phyloP scores from a whole-genome alignment of 345 rosid genomes.

The Euphorbia lathyris region DNA sequence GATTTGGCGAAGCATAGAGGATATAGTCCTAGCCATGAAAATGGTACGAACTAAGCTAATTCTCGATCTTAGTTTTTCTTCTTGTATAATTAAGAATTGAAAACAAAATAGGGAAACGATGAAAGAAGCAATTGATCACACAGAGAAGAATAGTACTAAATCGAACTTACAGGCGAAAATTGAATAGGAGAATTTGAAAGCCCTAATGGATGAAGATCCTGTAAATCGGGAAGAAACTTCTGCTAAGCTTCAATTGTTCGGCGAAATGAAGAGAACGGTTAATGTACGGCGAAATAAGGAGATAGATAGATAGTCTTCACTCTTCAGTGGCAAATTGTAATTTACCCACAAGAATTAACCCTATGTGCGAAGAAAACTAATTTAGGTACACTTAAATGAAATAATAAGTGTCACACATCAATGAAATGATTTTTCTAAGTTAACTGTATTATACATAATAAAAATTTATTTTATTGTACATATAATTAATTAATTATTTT shows the following conservation, averaged over 20 bases:
- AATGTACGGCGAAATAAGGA: no score
- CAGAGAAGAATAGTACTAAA: not conserved
- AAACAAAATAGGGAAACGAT: not conserved
- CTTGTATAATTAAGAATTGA: no score
- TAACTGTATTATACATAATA: no score
- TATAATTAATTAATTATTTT: no score
- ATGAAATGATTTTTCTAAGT: no score
- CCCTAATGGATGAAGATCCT: not conserved
- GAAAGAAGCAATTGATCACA: not conserved
- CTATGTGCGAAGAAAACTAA: no score
- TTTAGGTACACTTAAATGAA: no score
- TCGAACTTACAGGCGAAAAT: conserved; percentile 2
- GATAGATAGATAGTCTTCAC: no score
- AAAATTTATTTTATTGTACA: no score
- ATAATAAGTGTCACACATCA: no score
- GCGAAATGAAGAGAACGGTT: not conserved
- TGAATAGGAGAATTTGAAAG: not conserved
- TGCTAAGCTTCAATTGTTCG: not conserved
- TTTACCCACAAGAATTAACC: no score
- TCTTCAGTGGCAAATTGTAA: no score
- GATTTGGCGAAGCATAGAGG: conserved; percentile 16
- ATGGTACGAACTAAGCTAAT: not conserved
- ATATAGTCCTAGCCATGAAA: conserved; percentile 41
- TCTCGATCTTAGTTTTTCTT: not conserved
- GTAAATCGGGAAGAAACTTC: not conserved